Evolutionary conservation across 2,329 filamentous ascomycete species (phyloP).

Genomic region (Clarireedia monteithiana): DNA sequence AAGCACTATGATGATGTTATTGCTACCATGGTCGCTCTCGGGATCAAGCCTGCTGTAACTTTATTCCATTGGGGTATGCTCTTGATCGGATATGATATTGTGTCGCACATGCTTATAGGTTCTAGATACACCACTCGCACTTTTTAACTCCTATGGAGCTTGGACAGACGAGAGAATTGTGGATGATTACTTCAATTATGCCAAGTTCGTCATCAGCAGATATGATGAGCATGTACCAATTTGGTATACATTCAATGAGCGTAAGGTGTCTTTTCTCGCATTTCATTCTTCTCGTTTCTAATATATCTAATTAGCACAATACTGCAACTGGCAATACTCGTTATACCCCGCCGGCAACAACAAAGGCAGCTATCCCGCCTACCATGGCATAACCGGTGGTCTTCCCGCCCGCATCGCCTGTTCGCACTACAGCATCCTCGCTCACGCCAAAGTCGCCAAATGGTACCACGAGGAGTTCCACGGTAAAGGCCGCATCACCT

Average conservation of each 20-base stretch:
- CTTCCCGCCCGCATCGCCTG: constrained; percentile 35
- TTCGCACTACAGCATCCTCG: constrained; percentile 38
- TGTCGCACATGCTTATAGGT: not conserved
- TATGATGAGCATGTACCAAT: constrained; percentile 43
- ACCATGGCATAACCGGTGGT: constrained; percentile 34
- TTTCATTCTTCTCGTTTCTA: constrained; percentile 11
- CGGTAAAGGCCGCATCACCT: constrained; percentile 40
- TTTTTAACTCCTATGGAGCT: constrained; percentile 36
- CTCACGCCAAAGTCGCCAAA: constrained; percentile 42
- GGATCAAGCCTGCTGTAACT: constrained; percentile 41
- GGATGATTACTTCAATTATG: constrained; percentile 46
- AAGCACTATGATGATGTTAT: constrained; percentile 48
- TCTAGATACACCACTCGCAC: constrained; percentile 23
- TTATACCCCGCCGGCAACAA: constrained; percentile 34
- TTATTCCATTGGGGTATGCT: constrained; percentile 34
- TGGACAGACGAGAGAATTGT: constrained; percentile 40
- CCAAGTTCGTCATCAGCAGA: constrained; percentile 42
- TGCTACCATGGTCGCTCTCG: constrained; percentile 39
- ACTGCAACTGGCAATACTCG: constrained; percentile 41
- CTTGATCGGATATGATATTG: not conserved
- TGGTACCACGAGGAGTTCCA: constrained; percentile 48
- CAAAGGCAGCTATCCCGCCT: constrained; percentile 36
- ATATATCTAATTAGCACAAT: constrained; percentile 27
- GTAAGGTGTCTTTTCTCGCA: constrained; percentile 21
- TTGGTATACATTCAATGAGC: constrained; percentile 50